Base-by-base conservation (phyloP, 192 early-diverging fungal species). In the Pilobolus umbonatus region DNA sequence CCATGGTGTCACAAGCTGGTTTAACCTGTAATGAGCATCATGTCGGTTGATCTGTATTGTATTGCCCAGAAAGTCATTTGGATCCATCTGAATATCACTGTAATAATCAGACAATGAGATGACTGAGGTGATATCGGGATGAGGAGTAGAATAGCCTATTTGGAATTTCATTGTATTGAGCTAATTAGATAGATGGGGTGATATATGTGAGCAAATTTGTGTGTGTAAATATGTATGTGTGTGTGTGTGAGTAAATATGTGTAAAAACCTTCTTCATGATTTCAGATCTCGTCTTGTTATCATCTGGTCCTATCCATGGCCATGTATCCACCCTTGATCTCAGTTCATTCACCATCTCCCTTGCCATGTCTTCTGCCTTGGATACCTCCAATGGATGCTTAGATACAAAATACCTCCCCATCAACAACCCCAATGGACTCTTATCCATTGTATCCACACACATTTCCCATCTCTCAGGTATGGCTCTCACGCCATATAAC, bases 401-500 rank as follows among this genome's bases (percentile, higher is more conserved):
- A 17, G 61, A 58, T 1, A 76, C 64, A 62, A 74, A 79, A 24
- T 70, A 74, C 32, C 71, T 65, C 11, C 73, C 71, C 11, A 75
- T 62, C 58, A 77, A 62, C 12, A 64, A 50, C 0, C 75, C 74
- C 28, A 78, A 32, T 0, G 52, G 19, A 19, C 50, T 34, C 2
- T 34, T 17, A 26, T 78, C 79, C 1, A 76, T 61, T 0, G 61
- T 30, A 25, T 44, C 42, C 14, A 59, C 3, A 17, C 57, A 59
- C 0, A 34, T 59, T 55, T 80, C 74, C 76, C 79, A 78, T n/a
- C 78, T 54, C 12, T 68, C 67, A 0, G 75, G 69, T 9, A 62
- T 64, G 15, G 72, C 61, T 40, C 67, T 66, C 14, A 78, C 57
- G 4, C 81, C 81, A 29, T 58, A 60, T 2, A 83, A 24, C 1